Evolutionary conservation across 208 protist genomes (phyloP), one percentile per base, ranked within the genome.

Genomic region (Spongospora subterranea): DNA sequence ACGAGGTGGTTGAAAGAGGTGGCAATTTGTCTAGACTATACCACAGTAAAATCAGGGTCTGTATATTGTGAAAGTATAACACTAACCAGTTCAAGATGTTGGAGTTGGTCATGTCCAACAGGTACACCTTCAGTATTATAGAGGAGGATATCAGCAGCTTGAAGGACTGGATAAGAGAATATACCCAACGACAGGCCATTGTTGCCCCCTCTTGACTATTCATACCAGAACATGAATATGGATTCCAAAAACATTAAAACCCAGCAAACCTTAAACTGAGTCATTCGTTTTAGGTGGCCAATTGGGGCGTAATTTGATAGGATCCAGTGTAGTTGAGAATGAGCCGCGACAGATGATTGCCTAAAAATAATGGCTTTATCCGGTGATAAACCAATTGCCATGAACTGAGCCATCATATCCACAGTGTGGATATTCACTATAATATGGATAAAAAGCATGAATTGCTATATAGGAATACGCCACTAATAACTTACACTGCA

Each of bases 91-190:
- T 82, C 71, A 20, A 82, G 71, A 43, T 82, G 71, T 43, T 82
- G 71, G 17, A 39, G n/a, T 43, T 82, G 71, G n/a, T 82, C 71
- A 39, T 82, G 17, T 39, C 71, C 71, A n/a, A 82, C 71, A 39
- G 71, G 71, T 6, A 82, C 71, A 6, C 11, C 71, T 20, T 60
- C 50, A 60, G 50, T 24, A 6, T 6, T 24, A 43, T 82, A 82
- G 17, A 82, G n/a, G 13, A 82, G 71, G 6, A 82, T 82, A 82
- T 82, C 71, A 43, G 71, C 71, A 43, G 71, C 71, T 82, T 82
- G 71, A 35, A 82, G 71, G 17, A 82, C 71, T 13, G 71, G 71
- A 35, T 82, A 82, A 6, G 71, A 82, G n/a, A 82, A 82, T 20
- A 82, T 6, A n/a, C 71, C 71, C 71, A 82, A 35, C 6, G 6